Evolutionary conservation across 495 filamentous ascomycete genomes (phyloP), one percentile per base, ranked within the genome.

Genomic region (Polyplosphaeria fusca): DNA sequence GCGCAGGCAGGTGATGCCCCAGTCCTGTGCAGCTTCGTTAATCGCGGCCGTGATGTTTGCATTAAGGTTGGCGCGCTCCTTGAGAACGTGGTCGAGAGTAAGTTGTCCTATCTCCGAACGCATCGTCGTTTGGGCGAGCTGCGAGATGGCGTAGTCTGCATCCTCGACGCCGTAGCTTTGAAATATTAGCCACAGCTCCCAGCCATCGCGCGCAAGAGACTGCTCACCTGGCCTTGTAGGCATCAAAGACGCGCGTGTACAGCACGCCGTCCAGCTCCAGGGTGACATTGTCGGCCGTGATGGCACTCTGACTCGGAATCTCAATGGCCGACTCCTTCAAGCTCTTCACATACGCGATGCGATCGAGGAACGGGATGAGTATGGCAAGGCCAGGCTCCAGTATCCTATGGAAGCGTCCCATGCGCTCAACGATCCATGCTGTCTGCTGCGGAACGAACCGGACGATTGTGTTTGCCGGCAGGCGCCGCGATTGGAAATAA

Each of bases 361-460:
- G 89, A 69, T 98, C 93, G 68, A 98, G 61, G 63, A 98, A 88
- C 0, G 93, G 93, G 26, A 93, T 78, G 58, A 98, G 74, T 62
- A 98, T 81, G 4, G 94, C 90, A 35, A 98, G 74, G 50, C 93
- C 93, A 0, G 93, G 93, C 58, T 96, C 80, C 45, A 98, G 73
- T 60, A 97, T 96, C 22, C 89, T 80, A 73, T 89, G 82, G 77
- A 93, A 98, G 69, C 91, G 92, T 44, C 93, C 93, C 93, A 98
- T 98, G 58, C 93, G 89, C 75, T 98, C 94, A 35, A 98, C 93
- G 55, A 98, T 90, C 94, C 94, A 98, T 76, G 93, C 94, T 51
- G 92, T 96, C 76, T 97, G 93, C 72, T 98, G 94, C 9, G 94
- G 93, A 24, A 98, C 94, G 76, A 98, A 98, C 51, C 91, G 89